A percentile compares a stretch with the other conserved stretches of the same genome.
These are phyloP conservation scores for Irpex sp. DNA, from an alignment of 1,284 basidiomycete species.

Conservation along the genomic window DNA sequence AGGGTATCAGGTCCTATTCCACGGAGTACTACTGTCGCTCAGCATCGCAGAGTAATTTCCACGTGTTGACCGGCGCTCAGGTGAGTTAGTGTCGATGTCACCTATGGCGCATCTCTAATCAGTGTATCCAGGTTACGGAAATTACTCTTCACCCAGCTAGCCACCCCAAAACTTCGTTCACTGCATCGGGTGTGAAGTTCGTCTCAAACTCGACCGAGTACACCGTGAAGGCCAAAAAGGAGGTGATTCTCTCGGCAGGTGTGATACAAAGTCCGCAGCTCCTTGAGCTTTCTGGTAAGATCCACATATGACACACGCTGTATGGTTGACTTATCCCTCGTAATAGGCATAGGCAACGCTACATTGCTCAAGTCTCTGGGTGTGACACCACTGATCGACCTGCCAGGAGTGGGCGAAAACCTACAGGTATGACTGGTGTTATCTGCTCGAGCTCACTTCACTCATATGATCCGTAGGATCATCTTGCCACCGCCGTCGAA, in stretches of 20 bases:
- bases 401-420: constrained; percentile 9
- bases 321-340: background rate
- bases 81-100: background rate
- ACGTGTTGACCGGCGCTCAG: constrained; percentile 11
- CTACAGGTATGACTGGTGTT: constrained; percentile 2
- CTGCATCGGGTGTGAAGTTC: constrained; percentile 15
- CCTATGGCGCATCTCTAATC: background rate
- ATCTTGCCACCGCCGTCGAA: constrained; percentile 11
- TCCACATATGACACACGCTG: background rate
- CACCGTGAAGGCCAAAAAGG: constrained; percentile 9
- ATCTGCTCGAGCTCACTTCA: background rate
- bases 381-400: constrained; percentile 10
- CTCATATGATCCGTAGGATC: background rate
- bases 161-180: background rate
- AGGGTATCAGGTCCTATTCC: constrained; percentile 22
- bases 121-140: background rate
- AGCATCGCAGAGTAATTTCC: constrained; percentile 8
- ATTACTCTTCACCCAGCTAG: background rate
- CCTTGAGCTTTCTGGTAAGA: constrained; percentile 22
- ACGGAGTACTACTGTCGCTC: constrained; percentile 20
- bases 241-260: constrained; percentile 18
- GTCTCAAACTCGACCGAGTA: background rate
- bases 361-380: constrained; percentile 13
- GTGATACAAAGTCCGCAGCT: constrained; percentile 23
- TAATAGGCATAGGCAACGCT: constrained; percentile 18